Evolutionary conservation across 2,329 filamentous ascomycete species (phyloP).

Genomic region (Taxawa tesnikishii): DNA sequence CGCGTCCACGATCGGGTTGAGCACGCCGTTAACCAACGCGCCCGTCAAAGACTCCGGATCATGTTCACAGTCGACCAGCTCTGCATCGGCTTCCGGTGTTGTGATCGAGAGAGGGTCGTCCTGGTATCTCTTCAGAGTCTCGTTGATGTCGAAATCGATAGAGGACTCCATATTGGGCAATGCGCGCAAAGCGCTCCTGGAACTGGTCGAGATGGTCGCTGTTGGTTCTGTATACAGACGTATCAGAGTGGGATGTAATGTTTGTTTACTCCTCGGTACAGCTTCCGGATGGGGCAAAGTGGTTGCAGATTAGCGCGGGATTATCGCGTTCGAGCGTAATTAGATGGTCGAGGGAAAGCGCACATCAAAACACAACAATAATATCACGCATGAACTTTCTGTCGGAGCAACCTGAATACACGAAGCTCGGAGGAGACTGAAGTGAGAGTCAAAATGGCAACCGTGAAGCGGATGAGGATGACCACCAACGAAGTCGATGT

Average conservation of each 20-base stretch:
- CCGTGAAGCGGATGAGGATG: neutral
- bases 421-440: too few species aligned
- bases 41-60: slow-evolving; percentile 75
- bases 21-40: slow-evolving; percentile 65
- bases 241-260: slow-evolving; percentile 5
- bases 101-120: slow-evolving; percentile 75
- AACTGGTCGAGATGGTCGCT: neutral
- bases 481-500: neutral
- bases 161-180: slow-evolving; percentile 7
- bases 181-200: slow-evolving; percentile 1
- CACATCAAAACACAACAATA: neutral
- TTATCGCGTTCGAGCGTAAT: slow-evolving; percentile 4
- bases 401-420: too few species aligned
- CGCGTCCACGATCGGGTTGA: slow-evolving; percentile 87
- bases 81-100: slow-evolving; percentile 73
- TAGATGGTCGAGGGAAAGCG: neutral
- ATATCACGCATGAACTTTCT: too few species aligned
- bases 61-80: slow-evolving; percentile 82
- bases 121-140: slow-evolving; percentile 93
- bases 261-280: slow-evolving; percentile 10
- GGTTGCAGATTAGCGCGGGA: too few species aligned
- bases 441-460: too few species aligned
- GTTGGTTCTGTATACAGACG: neutral
- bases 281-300: slow-evolving; percentile 5
- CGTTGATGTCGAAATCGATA: slow-evolving; percentile 79